Percentiles rank a stretch among this genome's conserved stretches.
These are phyloP conservation scores for Actinomortierella wolfii DNA, from an alignment of 371 early-diverging fungal species.

Conservation along the genomic window DNA sequence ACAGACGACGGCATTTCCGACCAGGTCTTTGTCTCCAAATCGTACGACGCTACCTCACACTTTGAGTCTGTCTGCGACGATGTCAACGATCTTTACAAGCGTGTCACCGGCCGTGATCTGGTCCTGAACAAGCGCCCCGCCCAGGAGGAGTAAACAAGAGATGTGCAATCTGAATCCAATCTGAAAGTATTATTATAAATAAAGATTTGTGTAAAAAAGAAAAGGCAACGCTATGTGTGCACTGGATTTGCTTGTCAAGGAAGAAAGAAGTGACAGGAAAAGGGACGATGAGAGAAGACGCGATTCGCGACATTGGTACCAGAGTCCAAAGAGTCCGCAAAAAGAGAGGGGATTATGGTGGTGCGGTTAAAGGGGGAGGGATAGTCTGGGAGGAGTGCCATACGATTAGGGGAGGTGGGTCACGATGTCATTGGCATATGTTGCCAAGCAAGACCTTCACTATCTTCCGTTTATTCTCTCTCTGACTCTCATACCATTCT, in stretches of 20 bases:
- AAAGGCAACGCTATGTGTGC: no score
- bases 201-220: no score
- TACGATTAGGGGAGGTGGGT: no score
- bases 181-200: no score
- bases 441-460: neutral
- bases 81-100: slow-evolving; percentile 86
- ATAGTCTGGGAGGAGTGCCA: no score
- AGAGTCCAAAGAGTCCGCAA: neutral
- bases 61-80: slow-evolving; percentile 97
- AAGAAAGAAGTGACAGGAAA: slow-evolving; percentile 1
- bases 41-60: slow-evolving; percentile 96
- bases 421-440: no score
- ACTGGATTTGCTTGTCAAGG: no score
- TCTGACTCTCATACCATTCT: neutral
- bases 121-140: slow-evolving; percentile 62
- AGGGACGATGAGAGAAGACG: slow-evolving; percentile 6
- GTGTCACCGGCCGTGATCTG: slow-evolving; percentile 85
- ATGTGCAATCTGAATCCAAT: neutral
- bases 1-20: slow-evolving; percentile 74
- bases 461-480: no score
- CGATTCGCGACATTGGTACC: neutral
- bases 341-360: neutral
- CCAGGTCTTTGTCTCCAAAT: slow-evolving; percentile 84
- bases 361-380: neutral
- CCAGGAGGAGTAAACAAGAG: slow-evolving; percentile 53